These are phyloP conservation scores for Ulmus americana DNA, from an alignment of 331 rosid species.

Conservation along the genomic window DNA sequence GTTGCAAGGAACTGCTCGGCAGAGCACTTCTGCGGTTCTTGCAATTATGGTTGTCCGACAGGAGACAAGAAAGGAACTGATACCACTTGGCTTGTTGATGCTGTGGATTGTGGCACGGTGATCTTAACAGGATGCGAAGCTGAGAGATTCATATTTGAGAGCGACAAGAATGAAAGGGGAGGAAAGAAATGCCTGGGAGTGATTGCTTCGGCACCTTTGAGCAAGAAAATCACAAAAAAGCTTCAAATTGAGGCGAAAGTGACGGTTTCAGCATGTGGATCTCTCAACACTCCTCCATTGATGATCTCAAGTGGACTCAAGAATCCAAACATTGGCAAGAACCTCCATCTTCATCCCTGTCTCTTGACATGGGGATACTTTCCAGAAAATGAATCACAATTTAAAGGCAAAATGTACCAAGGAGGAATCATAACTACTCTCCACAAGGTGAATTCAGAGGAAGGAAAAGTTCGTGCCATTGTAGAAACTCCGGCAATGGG, in stretches of 20 bases:
- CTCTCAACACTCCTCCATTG: constrained; percentile 68
- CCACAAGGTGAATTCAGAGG: constrained; percentile 49
- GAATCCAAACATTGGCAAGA: constrained; percentile 64
- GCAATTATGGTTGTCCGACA: constrained; percentile 63
- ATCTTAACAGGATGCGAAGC: constrained; percentile 78
- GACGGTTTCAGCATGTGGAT: constrained; percentile 70
- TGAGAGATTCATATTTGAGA: constrained; percentile 48
- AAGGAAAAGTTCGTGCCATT: constrained; percentile 36
- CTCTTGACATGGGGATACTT: constrained; percentile 70
- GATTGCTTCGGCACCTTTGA: constrained; percentile 38
- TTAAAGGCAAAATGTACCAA: constrained; percentile 45
- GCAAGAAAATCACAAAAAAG: constrained; percentile 45
- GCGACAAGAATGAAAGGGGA: constrained; percentile 28
- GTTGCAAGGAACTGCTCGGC: constrained; percentile 61
- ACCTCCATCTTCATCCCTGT: constrained; percentile 83
- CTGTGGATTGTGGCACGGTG: constrained; percentile 68
- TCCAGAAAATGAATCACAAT: constrained; percentile 47
- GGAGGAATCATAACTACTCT: constrained; percentile 81
- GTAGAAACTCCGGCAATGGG: constrained; percentile 66
- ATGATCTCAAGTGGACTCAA: constrained; percentile 64
- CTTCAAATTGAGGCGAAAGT: constrained; percentile 68
- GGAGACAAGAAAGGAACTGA: constrained; percentile 72
- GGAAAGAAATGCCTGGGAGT: constrained; percentile 60
- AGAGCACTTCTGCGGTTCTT: constrained; percentile 75
- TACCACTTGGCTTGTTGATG: constrained; percentile 75